Percentiles rank a stretch among this genome's conserved stretches.
Conservation (phyloP, 2,329 filamentous ascomycete genomes). For the Fusarium agapanthi region DNA sequence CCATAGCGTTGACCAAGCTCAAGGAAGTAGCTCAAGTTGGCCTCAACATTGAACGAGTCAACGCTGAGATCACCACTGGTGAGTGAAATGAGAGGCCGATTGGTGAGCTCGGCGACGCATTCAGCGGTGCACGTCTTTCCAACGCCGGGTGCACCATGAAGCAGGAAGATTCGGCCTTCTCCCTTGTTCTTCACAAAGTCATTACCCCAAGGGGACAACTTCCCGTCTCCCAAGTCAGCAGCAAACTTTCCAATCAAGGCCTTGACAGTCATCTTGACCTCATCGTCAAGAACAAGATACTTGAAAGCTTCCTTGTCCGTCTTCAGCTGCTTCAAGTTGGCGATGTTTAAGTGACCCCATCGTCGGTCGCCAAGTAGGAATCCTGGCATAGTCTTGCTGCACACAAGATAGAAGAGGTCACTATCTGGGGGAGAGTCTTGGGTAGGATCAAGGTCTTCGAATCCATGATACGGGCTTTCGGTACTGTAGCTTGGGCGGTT, state of each 20-base stretch:
- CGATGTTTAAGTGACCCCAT: conserved; percentile 56
- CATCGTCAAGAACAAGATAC: conserved; percentile 58
- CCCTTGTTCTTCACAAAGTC: conserved; percentile 62
- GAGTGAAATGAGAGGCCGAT: conserved; percentile 60
- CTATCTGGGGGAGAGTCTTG: conserved; percentile 48
- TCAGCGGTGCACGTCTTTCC: conserved; percentile 67
- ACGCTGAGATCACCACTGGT: conserved; percentile 59
- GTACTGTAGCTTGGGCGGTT: conserved; percentile 25
- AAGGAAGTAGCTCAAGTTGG: conserved; percentile 58
- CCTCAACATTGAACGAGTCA: conserved; percentile 50
- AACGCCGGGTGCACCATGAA: conserved; percentile 63
- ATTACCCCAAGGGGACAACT: conserved; percentile 54
- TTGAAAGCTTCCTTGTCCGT: conserved; percentile 60
- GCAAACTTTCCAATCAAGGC: conserved; percentile 59
- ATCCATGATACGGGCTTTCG: conserved; percentile 49
- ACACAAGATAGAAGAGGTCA: conserved; percentile 55
- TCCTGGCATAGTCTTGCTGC: conserved; percentile 56
- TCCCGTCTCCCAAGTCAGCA: conserved; percentile 46
- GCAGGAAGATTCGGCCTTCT: conserved; percentile 59
- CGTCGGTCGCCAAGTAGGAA: conserved; percentile 56
- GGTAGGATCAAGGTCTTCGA: conserved; percentile 53
- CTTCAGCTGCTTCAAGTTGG: conserved; percentile 50
- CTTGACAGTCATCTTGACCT: conserved; percentile 58
- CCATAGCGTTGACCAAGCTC: conserved; percentile 59
- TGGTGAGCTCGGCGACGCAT: conserved; percentile 60